Evolutionary conservation across 352 stramenopile genomes (phyloP), one percentile per base, ranked within the genome.

Genomic region (Blastocystis hominis): DNA sequence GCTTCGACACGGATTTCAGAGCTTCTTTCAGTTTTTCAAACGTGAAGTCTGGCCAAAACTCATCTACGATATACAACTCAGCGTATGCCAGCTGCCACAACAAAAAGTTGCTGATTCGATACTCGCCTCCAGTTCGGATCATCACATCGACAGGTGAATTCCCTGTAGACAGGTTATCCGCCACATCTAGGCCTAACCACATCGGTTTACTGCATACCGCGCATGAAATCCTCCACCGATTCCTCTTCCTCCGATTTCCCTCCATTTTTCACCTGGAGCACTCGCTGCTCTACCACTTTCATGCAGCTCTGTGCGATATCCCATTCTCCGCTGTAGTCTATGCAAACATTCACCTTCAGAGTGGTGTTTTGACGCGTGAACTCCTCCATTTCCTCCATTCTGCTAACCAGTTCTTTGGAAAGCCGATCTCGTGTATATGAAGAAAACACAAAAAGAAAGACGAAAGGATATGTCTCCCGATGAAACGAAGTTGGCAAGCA

Each of bases 31-130:
- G 91, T 76, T 94, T 92, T 24, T 93, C 89, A 68, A 62, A 75
- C 59, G 91, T 95, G 88, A 98, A 92, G 89, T 98, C 95, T 40
- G 95, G 95, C 95, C 95, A 98, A 64, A 96, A 91, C 80, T 94
- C 94, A 88, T 96, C 91, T 56, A 95, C 92, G 89, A 98, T 96
- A 87, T 95, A 95, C 15, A 98, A 90, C 90, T 98, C 95, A 56
- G 94, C 90, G 91, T 98, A 98, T 40, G 95, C 95, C 61, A 93
- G 92, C 89, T 98, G 94, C 91, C 93, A 98, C 6, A 98, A 90
- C 62, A 98, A 88, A 89, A 98, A 98, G 90, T 98, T 98, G 90
- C 93, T 97, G 61, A 98, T 91, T 62, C 96, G 93, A 70, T 92
- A 89, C 89, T 98, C 95, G 17, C 96, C 96, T 53, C 94, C 96